Evolutionary conservation across 2,329 filamentous ascomycete species (phyloP).

Genomic region (Didymosphaeria variabile): DNA sequence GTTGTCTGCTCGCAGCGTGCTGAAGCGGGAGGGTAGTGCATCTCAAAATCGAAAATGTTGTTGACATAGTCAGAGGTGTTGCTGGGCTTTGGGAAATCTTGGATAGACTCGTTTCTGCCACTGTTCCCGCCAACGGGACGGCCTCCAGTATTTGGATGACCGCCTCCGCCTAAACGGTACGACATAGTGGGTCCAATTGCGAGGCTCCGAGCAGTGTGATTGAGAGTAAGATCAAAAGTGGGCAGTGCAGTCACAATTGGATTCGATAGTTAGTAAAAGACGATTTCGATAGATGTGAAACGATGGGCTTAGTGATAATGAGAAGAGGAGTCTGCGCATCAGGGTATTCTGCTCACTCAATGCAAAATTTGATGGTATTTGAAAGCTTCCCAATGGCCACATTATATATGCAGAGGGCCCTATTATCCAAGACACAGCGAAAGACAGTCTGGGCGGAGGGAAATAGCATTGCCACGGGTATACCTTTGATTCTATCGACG

Average conservation of each 20-base stretch:
- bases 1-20: too few species aligned
- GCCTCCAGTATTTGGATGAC: not conserved
- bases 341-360: not conserved
- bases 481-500: too few species aligned
- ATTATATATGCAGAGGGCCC: not conserved
- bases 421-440: not conserved
- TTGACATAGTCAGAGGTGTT: not conserved
- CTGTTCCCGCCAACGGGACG: too few species aligned
- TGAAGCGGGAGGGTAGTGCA: constrained; percentile 5
- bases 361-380: not conserved
- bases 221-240: not conserved
- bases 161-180: not conserved
- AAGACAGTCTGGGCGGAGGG: not conserved
- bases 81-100: not conserved
- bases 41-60: not conserved
- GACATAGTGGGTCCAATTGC: not conserved
- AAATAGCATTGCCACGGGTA: too few species aligned
- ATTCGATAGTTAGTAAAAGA: not conserved
- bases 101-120: too few species aligned
- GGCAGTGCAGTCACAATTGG: too few species aligned
- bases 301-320: not conserved
- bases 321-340: not conserved
- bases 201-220: not conserved
- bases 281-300: not conserved
- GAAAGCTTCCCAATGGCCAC: not conserved